Base-by-base conservation (phyloP, 1,284 basidiomycete species). In the Puccinia horiana region DNA sequence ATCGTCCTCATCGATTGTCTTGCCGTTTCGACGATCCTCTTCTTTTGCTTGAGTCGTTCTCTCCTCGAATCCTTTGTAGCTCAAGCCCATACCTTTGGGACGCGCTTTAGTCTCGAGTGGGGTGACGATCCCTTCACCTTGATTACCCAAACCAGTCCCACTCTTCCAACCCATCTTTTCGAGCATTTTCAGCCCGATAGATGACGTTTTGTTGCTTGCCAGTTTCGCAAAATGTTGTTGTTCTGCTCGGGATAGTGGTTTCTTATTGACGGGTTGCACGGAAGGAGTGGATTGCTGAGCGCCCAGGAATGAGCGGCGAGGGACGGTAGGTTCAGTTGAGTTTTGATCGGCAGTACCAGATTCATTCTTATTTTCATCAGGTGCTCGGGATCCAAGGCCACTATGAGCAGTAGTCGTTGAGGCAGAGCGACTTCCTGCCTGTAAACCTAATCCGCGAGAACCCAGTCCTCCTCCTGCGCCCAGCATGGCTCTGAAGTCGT, bases 111-210 rank as follows among this genome's bases (percentile, higher is more conserved):
- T 91, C 85, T 96, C 94, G 14, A 98, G 90, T 0, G 95, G 95
- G 0, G 92, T 92, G 4, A 95, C 91, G 81, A 96, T 95, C 85
- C 95, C 95, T 85, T 93, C 91, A 9, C 93, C 92, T 1, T 89
- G 88, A 0, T 89, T 88, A 85, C 95, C 96, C 23, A 98, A 89
- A 86, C 96, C 96, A 29, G 91, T 90, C 9, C 96, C 90, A n/a
- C 92, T 88, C 85, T 92, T 89, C 95, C 96, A 98, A 18, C 96
- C 95, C 92, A 95, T 94, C 88, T 95, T 96, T 58, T 91, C 90
- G n/a, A 98, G 90, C 90, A 98, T 91, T 79, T 92, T 91, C 14
- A 94, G 92, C 85, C 94, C 96, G 84, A 94, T 92, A 0, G 92
- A 89, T 32, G 91, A 90, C 42, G 82, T 67, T 29, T 83, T 81